phyloP scores from a whole-genome alignment of 176 grass and related monocot genomes.

The Musa schizocarpa region DNA sequence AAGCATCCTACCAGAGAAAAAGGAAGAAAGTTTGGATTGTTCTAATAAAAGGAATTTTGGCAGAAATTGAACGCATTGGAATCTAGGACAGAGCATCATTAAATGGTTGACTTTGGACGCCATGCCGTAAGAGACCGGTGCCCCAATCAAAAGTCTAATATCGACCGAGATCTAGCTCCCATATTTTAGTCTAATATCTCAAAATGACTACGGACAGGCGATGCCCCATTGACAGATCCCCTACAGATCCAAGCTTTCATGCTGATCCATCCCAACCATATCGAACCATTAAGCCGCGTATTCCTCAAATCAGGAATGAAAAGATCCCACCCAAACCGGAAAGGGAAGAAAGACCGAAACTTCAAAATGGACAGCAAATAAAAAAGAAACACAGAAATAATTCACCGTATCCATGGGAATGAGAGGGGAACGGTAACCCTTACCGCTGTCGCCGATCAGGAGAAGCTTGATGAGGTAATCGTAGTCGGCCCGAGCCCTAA shows the following conservation, averaged over 20 bases:
- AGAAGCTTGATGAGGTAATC: constrained; percentile 85
- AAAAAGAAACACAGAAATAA: background rate
- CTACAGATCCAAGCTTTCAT: background rate
- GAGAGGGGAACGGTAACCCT: constrained; percentile 9
- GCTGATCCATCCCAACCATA: background rate
- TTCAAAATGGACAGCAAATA: background rate
- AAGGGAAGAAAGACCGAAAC: background rate
- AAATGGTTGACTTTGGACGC: background rate
- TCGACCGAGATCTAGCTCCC: background rate
- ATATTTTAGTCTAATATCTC: no score
- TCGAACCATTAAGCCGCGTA: background rate
- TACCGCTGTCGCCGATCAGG: constrained; percentile 89
- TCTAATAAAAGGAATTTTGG: no score
- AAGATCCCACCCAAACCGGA: background rate
- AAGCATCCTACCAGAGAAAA: no score
- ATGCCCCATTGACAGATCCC: background rate
- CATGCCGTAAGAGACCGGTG: background rate
- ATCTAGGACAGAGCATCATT: background rate
- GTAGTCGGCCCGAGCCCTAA: constrained; percentile 64
- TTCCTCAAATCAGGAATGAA: background rate
- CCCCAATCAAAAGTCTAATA: background rate
- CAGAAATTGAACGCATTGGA: background rate
- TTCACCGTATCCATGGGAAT: background rate
- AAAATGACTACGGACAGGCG: no score
- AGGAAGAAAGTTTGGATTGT: no score